These are phyloP conservation scores for Hirsutella rhossiliensis DNA, from an alignment of 2,329 filamentous ascomycete species.

Conservation along the genomic window DNA sequence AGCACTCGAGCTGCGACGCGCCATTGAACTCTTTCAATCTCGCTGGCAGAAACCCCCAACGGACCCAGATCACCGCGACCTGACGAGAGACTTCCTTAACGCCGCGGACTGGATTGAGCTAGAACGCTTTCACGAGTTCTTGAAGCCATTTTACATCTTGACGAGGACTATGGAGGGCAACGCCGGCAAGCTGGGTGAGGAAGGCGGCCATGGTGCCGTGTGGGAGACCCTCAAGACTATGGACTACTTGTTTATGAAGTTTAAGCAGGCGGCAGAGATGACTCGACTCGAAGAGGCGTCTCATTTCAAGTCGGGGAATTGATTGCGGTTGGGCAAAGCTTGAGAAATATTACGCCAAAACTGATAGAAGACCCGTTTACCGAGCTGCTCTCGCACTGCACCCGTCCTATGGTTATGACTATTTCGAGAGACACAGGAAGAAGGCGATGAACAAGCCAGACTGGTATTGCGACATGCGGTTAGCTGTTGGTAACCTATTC, in stretches of 20 bases:
- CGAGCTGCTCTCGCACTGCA: not conserved
- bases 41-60: not conserved
- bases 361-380: slow-evolving; percentile 1
- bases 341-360: slow-evolving; percentile 1
- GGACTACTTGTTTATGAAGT: slow-evolving; percentile 1
- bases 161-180: slow-evolving; percentile 1
- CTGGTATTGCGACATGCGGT: slow-evolving; percentile 1
- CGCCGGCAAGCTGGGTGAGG: not conserved
- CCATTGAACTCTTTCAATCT: slow-evolving; percentile 1
- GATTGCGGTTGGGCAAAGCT: slow-evolving; percentile 1
- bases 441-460: not conserved
- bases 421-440: slow-evolving; percentile 1
- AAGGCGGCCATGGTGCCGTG: no score
- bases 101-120: slow-evolving; percentile 1
- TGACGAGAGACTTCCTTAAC: slow-evolving; percentile 1
- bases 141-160: not conserved
- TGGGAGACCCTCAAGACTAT: slow-evolving; percentile 2
- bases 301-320: no score
- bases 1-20: slow-evolving; percentile 1
- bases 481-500: no score
- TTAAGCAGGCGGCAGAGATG: not conserved
- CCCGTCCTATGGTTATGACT: slow-evolving; percentile 2
- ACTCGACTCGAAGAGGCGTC: slow-evolving; percentile 1
- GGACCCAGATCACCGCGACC: not conserved
- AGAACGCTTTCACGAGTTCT: slow-evolving; percentile 1